Base-by-base conservation (phyloP, 352 stramenopile species). In the Pythium dissotocum region DNA sequence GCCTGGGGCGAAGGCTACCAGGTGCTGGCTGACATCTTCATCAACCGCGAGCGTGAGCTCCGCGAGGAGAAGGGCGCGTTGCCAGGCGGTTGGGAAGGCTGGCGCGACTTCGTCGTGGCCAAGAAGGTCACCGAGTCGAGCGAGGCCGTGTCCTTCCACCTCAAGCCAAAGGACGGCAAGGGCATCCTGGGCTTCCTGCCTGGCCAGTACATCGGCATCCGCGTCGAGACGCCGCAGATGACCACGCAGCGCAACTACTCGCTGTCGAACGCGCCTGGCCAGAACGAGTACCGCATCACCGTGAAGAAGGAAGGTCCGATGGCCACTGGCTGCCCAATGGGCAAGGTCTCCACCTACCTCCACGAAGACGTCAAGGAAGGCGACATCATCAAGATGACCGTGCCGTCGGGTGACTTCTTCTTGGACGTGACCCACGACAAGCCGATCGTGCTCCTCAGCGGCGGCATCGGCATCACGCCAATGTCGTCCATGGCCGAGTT, bases 211-310 rank as follows among this genome's bases (percentile, higher is more conserved):
- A 58, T 85, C 7, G 80, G 76, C 42, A 77, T 89, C 54, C 79
- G 79, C 52, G 67, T 89, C 52, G 75, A 84, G 35, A 65, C 76
- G 55, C 67, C 80, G 1, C 65, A 71, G 12, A 55, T 78, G 28
- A 80, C 76, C 42, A 80, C 73, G 49, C 78, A 79, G 51, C 83
- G 77, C 70, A 87, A 89, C 70, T 90, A 88, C 75, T 84, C 71
- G 33, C 51, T 88, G 14, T 86, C 76, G 18, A 78, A 62, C 18
- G 76, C 75, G 28, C 78, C 76, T 0, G 68, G 67, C 16, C 65
- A 70, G 24, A 68, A 72, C 4, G 73, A 83, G 55, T 87, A 87
- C 71, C 79, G 79, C 55, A 87, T 85, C 64, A 82, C 79, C 18
- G 79, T 87, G n/a, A 87, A 85, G 68, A 79, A 80, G 58, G 77